Conservation (phyloP, 148 eudicot genomes). For the Rhododendron ferrugineum region DNA sequence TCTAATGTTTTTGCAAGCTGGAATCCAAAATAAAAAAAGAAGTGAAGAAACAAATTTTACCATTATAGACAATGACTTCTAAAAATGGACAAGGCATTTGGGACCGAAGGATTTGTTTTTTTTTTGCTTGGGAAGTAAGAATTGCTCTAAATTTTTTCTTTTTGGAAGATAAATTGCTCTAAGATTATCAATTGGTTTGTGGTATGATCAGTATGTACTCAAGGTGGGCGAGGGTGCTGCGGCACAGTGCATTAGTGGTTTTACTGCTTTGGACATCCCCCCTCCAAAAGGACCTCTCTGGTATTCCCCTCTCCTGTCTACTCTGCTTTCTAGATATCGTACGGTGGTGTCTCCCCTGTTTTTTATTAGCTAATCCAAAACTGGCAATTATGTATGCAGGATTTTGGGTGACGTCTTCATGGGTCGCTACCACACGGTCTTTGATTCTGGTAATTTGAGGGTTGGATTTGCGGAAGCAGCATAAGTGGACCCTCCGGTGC, state of each 20-base stretch:
- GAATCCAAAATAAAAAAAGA: neutral
- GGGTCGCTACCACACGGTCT: slow-evolving; percentile 89
- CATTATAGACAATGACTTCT: neutral
- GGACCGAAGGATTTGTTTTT: neutral
- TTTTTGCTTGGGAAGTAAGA: neutral
- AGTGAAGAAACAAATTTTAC: neutral
- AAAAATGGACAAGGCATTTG: neutral
- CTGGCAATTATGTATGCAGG: slow-evolving; percentile 41
- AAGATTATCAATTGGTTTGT: neutral
- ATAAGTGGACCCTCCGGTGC: slow-evolving; percentile 9
- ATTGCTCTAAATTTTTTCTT: neutral
- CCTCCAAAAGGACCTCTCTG: slow-evolving; percentile 97
- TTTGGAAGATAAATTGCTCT: neutral
- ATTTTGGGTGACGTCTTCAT: slow-evolving; percentile 90
- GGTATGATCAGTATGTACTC: slow-evolving; percentile 60
- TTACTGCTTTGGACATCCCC: slow-evolving; percentile 69
- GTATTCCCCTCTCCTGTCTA: slow-evolving; percentile 24
- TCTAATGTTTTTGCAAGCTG: neutral
- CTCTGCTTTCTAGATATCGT: neutral
- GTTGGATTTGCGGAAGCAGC: slow-evolving; percentile 91
- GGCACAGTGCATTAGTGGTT: slow-evolving; percentile 90
- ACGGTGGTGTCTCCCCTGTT: neutral
- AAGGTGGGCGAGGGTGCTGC: slow-evolving; percentile 73
- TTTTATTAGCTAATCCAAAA: neutral
- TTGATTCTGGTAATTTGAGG: slow-evolving; percentile 63